These are phyloP conservation scores for Tranzscheliella williamsii DNA, from an alignment of 1,284 basidiomycete species.

Conservation along the genomic window DNA sequence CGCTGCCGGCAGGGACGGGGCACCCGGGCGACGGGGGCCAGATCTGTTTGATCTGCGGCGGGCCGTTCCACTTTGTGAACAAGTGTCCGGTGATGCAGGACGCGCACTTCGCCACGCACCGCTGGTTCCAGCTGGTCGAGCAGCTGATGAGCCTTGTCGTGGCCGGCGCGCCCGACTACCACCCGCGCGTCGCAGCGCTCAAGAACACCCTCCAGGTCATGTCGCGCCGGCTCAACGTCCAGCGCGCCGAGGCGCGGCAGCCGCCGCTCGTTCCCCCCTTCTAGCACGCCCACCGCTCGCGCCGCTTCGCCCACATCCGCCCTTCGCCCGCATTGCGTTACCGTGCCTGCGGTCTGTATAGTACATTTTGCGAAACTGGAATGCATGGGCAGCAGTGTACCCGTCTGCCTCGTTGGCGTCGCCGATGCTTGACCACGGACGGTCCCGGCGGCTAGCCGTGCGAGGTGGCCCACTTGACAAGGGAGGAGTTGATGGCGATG, in stretches of 20 bases:
- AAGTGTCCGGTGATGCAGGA: conserved; percentile 29
- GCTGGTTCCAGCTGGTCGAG: conserved; percentile 31
- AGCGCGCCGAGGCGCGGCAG: conserved; percentile 6
- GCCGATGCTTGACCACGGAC: too few relatives aligned
- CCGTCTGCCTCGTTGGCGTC: too few relatives aligned
- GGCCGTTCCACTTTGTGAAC: conserved; percentile 30
- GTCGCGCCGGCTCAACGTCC: conserved; percentile 18
- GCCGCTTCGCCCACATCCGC: too few relatives aligned
- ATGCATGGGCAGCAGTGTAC: too few relatives aligned
- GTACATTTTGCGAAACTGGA: too few relatives aligned
- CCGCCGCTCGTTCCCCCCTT: conserved; percentile 11
- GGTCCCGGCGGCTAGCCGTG: conserved; percentile 9
- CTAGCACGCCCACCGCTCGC: too few relatives aligned
- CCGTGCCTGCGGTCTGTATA: too few relatives aligned
- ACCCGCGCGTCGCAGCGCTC: too few relatives aligned
- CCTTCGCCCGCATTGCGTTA: too few relatives aligned
- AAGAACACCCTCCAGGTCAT: conserved; percentile 31
- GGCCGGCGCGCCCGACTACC: too few relatives aligned
- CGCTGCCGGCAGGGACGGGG: too few relatives aligned
- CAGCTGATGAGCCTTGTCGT: too few relatives aligned
- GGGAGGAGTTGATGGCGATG: conserved; percentile 7
- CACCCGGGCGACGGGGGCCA: conserved; percentile 12
- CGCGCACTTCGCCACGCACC: conserved; percentile 5
- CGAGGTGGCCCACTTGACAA: conserved; percentile 33
- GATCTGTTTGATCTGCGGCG: conserved; percentile 34